Evolutionary conservation across 345 rosid genomes (phyloP), one percentile per base, ranked within the genome.

Genomic region (Geranium rotundifolium): DNA sequence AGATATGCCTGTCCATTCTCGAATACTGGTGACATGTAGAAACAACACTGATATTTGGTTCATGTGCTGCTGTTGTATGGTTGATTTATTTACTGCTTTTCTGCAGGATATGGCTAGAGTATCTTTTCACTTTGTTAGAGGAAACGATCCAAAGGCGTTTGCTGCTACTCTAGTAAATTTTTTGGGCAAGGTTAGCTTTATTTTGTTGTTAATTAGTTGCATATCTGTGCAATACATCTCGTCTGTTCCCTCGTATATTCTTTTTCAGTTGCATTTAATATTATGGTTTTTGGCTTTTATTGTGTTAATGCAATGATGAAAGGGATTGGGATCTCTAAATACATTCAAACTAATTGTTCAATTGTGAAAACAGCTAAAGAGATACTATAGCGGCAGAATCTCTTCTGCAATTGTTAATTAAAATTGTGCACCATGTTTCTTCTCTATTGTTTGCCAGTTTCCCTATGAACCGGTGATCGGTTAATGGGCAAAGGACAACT

Each of bases 101-200:
- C 77, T 66, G 75, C 90, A 92, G 97, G 99, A 92, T 76, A 92
- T 92, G 95, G 78, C 84, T 57, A 77, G 76, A 68, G 82, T 92
- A 59, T 83, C 95, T 37, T 72, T 76, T 73, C 97, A 92, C 82
- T 92, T 83, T 83, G 91, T 87, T 60, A 82, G 90, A 82, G 96
- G 95, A 64, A 77, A 88, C 64, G 70, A 82, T 67, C 85, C 81
- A 9, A 69, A 76, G 74, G 84, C 83, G 78, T 87, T 92, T 66
- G 93, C 96, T 3, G 78, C 86, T 54, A 83, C 82, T 66, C 70
- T 92, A 66, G 72, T 87, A 65, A 84, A 76, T 79, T 92, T 92
- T 68, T 85, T 84, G 92, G 87, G 86, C 72, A 88, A 83, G 97
- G 97, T 88, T 64, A 73, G 89, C 62, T 62, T 60, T 18, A 20